These are phyloP conservation scores for Syzygium grande DNA, from an alignment of 345 rosid species.

Conservation along the genomic window DNA sequence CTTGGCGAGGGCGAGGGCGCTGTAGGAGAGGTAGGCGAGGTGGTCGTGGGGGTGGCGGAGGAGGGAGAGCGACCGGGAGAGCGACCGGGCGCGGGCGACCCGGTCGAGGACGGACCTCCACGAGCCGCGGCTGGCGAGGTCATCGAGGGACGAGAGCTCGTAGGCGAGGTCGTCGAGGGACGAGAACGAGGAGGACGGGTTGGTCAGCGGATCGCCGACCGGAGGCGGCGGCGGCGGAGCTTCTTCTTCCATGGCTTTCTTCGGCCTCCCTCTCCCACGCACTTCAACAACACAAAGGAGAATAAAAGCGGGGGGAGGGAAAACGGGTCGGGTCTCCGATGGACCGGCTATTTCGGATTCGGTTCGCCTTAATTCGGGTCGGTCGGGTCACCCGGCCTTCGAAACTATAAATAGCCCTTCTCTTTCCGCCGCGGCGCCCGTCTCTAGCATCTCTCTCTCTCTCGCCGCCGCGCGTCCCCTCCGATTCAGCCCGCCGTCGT, in stretches of 20 bases:
- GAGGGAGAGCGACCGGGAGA: slow-evolving; percentile 40
- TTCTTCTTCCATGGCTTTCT: not conserved
- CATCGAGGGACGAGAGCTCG: slow-evolving; percentile 76
- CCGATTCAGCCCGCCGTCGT: not conserved
- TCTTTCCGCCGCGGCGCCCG: not conserved
- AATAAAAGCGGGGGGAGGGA: not conserved
- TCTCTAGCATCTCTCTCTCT: not conserved
- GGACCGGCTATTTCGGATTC: not conserved
- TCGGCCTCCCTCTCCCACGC: not conserved
- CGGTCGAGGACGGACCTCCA: slow-evolving; percentile 85
- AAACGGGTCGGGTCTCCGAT: not conserved
- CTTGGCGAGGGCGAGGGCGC: slow-evolving; percentile 67
- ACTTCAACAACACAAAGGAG: fast-evolving
- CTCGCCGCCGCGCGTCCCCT: not conserved
- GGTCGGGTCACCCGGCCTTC: not conserved
- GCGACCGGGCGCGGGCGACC: slow-evolving; percentile 53
- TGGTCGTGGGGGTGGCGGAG: slow-evolving; percentile 75
- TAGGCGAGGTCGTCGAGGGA: slow-evolving; percentile 65
- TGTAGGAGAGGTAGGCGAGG: slow-evolving; percentile 77
- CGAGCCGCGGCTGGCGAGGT: slow-evolving; percentile 77
- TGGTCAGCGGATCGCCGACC: slow-evolving; percentile 33
- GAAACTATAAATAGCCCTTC: not conserved
- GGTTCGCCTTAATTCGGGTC: not conserved
- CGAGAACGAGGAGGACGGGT: slow-evolving; percentile 39
- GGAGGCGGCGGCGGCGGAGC: not conserved